These are phyloP conservation scores for Salix viminalis DNA, from an alignment of 345 rosid genomes.

Conservation along the genomic window DNA sequence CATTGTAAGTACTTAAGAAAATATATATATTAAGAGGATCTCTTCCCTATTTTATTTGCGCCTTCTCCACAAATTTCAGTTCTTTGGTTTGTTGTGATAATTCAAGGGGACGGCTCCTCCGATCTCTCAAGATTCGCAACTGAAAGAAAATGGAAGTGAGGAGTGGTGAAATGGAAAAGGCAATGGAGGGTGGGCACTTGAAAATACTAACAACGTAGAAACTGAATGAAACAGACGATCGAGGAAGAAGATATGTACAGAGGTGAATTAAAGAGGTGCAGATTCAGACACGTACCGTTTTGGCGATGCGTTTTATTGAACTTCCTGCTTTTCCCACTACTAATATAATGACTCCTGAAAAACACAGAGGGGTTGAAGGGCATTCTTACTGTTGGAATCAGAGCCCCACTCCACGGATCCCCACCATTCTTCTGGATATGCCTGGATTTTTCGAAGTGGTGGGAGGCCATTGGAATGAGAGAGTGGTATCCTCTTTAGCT, in stretches of 20 bases:
- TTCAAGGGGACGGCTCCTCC: not conserved
- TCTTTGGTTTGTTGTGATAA: not conserved
- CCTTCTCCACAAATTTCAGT: no score
- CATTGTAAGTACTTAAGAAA: no score
- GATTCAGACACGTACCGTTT: not conserved
- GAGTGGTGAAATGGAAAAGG: no score
- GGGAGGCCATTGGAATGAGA: not conserved
- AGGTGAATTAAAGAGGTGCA: not conserved
- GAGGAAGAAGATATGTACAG: not conserved
- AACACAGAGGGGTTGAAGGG: slow-evolving; percentile 2
- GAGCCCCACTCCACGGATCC: slow-evolving; percentile 17
- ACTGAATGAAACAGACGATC: not conserved
- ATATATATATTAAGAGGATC: no score
- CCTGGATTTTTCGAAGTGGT: not conserved
- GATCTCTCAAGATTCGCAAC: not conserved
- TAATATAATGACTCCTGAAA: not conserved
- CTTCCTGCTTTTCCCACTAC: not conserved
- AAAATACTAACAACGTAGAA: not conserved
- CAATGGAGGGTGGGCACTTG: not conserved
- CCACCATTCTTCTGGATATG: slow-evolving; percentile 7
- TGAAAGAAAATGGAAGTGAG: not conserved
- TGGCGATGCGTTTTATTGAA: not conserved
- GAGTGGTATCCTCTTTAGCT: slow-evolving; percentile 18
- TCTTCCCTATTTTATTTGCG: no score
- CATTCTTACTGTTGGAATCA: slow-evolving; percentile 8